Conservation (phyloP, 768 basidiomycete genomes). For the Amanita jacksonii region DNA sequence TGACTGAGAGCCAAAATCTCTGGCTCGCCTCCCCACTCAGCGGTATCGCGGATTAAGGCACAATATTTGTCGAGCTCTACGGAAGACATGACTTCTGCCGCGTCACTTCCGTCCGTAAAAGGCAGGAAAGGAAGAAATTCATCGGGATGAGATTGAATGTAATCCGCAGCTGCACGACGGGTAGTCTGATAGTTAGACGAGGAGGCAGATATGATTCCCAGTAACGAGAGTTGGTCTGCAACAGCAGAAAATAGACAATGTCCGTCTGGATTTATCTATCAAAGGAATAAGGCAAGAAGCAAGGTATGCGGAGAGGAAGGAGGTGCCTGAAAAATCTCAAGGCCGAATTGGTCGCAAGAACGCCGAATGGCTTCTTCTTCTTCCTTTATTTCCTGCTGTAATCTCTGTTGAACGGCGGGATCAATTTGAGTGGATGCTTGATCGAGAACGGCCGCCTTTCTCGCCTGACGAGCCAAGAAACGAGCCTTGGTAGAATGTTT, state of each 20-base stretch:
- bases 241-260: slow-evolving; percentile 94
- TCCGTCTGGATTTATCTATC: slow-evolving; percentile 88
- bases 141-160: slow-evolving; percentile 74
- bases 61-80: slow-evolving; percentile 69
- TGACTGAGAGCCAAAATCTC: slow-evolving; percentile 88
- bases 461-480: slow-evolving; percentile 65
- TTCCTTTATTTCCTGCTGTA: slow-evolving; percentile 56
- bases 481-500: slow-evolving; percentile 55
- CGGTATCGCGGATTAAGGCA: slow-evolving; percentile 64
- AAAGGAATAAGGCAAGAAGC: slow-evolving; percentile 1
- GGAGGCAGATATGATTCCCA: slow-evolving; percentile 50
- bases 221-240: slow-evolving; percentile 80
- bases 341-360: slow-evolving; percentile 49
- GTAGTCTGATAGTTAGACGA: slow-evolving; percentile 52
- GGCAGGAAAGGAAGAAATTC: slow-evolving; percentile 94
- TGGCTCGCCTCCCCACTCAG: slow-evolving; percentile 96
- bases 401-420: slow-evolving; percentile 45
- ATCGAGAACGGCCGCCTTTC: slow-evolving; percentile 59
- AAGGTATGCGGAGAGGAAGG: not conserved
- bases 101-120: slow-evolving; percentile 61
- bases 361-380: slow-evolving; percentile 57
- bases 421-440: slow-evolving; percentile 44
- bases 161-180: slow-evolving; percentile 66
- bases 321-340: not conserved
- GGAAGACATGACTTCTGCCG: slow-evolving; percentile 61